These are phyloP conservation scores for Antrodiella citrinella DNA, from an alignment of 768 basidiomycete species.

Conservation along the genomic window DNA sequence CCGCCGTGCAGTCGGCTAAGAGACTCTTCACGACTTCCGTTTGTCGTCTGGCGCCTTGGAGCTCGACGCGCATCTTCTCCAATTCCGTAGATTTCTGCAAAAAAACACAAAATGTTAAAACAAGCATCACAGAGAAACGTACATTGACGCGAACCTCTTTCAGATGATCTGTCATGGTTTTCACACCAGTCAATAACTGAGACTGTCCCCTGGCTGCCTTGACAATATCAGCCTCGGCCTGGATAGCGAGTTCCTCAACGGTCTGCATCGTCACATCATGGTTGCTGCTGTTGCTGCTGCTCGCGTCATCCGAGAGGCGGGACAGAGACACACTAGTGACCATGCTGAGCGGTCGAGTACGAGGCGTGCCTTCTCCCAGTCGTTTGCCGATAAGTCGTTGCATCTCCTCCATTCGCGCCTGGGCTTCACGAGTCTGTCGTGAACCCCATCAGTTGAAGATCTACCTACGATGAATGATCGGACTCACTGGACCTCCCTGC, in stretches of 20 bases:
- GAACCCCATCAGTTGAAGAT: constrained; percentile 31
- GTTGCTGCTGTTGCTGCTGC: constrained; percentile 4
- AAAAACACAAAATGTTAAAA: background rate
- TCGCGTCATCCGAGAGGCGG: constrained; percentile 26
- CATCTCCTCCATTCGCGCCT: constrained; percentile 80
- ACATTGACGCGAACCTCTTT: constrained; percentile 43
- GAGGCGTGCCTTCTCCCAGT: constrained; percentile 43
- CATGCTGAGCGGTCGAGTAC: constrained; percentile 36
- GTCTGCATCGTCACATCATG: constrained; percentile 29
- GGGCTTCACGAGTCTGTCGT: constrained; percentile 61
- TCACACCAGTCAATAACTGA: constrained; percentile 41
- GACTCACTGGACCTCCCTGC: too few species aligned
- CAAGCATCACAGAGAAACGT: background rate
- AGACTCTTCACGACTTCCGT: constrained; percentile 75
- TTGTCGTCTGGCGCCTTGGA: constrained; percentile 64
- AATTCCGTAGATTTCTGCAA: constrained; percentile 53
- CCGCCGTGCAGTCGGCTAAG: constrained; percentile 66
- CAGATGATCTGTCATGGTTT: constrained; percentile 40
- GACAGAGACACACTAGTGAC: constrained; percentile 6
- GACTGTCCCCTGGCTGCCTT: constrained; percentile 49
- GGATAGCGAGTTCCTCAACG: constrained; percentile 46
- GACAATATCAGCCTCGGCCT: constrained; percentile 50
- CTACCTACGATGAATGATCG: too few species aligned
- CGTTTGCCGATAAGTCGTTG: constrained; percentile 59
- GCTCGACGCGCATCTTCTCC: constrained; percentile 52